Conservation (phyloP, 2,329 filamentous ascomycete species). For the Phyllosticta citribraziliensis region DNA sequence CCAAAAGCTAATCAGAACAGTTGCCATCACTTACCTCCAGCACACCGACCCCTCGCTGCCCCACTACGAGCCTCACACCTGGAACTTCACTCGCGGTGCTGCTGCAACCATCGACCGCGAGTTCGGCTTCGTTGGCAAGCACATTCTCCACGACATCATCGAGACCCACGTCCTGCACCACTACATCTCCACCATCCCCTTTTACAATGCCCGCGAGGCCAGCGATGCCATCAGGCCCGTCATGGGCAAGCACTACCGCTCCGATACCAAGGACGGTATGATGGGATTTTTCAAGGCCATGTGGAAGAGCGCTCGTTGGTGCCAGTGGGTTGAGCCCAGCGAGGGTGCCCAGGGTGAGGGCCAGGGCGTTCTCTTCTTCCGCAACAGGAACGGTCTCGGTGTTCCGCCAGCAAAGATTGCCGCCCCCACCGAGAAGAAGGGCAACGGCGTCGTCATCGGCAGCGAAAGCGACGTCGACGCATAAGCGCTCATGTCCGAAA, state of each 20-base stretch:
- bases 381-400: conserved; percentile 85
- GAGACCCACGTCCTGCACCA: conserved; percentile 98
- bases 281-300: conserved; percentile 76
- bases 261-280: conserved; percentile 66
- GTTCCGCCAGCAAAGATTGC: conserved; percentile 41
- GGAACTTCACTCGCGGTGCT: conserved; percentile 89
- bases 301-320: conserved; percentile 72
- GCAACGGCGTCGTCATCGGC: conserved; percentile 8
- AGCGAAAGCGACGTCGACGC: conserved; percentile 9
- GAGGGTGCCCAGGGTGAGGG: conserved; percentile 69
- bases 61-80: conserved; percentile 77
- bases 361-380: conserved; percentile 85
- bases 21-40: conserved; percentile 94
- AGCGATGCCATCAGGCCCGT: conserved; percentile 86
- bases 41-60: conserved; percentile 92
- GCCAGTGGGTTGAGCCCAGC: conserved; percentile 96
- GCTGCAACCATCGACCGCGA: conserved; percentile 95
- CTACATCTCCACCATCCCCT: conserved; percentile 91
- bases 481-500: conserved; percentile 1
- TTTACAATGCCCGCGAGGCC: conserved; percentile 93
- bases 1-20: conserved; percentile 37
- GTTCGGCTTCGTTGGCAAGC: conserved; percentile 88
- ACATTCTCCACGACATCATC: conserved; percentile 88
- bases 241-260: conserved; percentile 93
- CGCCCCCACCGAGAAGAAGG: conserved; percentile 15